Evolutionary conservation across 2,329 filamentous ascomycete genomes (phyloP), one percentile per base, ranked within the genome.

Genomic region (Davidsoniella eucalypti): DNA sequence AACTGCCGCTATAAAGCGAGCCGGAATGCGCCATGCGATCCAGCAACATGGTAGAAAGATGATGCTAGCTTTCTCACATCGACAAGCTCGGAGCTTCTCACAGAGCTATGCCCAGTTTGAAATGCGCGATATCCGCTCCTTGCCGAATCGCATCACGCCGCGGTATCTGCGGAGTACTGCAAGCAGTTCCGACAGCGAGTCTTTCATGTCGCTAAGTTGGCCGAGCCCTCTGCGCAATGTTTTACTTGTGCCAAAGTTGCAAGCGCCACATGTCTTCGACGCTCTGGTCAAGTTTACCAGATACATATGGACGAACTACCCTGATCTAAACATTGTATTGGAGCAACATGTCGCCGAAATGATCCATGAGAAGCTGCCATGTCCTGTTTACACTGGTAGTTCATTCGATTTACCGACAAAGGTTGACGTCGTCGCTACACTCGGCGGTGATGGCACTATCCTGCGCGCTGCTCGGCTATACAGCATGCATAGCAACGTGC

Each of bases 401-500:
- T 62, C 71, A 1, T 58, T 69, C 29, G 70, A 68, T 18, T 77
- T 92, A 50, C 78, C 86, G 39, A 70, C 78, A 52, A 94, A 92
- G 66, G 82, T 93, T 53, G 92, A 98, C 60, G 71, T 95, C 52
- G 82, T 90, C 18, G 80, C 86, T 41, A 96, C 92, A 0, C 78
- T 98, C 46, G 92, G 92, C 49, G 92, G 92, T 40, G 92, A 98
- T 63, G 87, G 87, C 54, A 94, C 87, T 2, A 90, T 94, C 49
- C 66, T 94, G 44, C 84, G 85, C 53, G 87, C 87, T 0, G 83
- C 86, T 2, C 88, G 84, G 49, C 73, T 60, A 17, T 59, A 93
- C 66, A 87, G 87, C 53, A 82, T 85, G 37, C 80, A 84, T 42
- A 71, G 75, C 2, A 78, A 79, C 41, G 90, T 98, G 0, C 92